A percentile compares a stretch with the other conserved stretches of the same genome.
Evolutionary conservation across 2,329 filamentous ascomycete genomes (phyloP).

Genomic region (Macrophomina phaseolina): DNA sequence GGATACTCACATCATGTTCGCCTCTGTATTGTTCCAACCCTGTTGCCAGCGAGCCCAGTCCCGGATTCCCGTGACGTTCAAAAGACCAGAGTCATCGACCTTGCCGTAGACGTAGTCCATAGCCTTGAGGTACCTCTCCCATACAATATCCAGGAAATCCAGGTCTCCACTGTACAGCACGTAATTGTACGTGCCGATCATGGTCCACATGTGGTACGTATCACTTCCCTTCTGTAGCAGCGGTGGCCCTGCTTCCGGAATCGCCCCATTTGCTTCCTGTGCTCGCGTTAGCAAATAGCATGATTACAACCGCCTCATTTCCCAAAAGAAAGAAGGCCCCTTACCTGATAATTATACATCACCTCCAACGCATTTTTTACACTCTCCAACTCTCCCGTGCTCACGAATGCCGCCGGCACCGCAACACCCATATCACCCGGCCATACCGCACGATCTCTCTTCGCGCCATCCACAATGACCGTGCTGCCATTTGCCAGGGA

Average conservation of each 20-base stretch:
- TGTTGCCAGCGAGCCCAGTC: constrained; percentile 54
- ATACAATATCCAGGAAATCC: constrained; percentile 47
- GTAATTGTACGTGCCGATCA: constrained; percentile 54
- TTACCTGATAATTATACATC: constrained; percentile 37
- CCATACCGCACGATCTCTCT: constrained; percentile 51
- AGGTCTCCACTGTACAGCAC: constrained; percentile 47
- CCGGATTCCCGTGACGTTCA: constrained; percentile 50
- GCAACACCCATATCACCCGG: constrained; percentile 60
- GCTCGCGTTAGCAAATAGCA: background rate
- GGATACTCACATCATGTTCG: constrained; percentile 51
- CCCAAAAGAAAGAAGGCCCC: no score
- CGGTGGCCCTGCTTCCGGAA: constrained; percentile 49
- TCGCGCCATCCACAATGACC: constrained; percentile 48
- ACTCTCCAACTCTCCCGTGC: constrained; percentile 53
- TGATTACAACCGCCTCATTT: no score
- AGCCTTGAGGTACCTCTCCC: constrained; percentile 52
- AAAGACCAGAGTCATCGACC: constrained; percentile 51
- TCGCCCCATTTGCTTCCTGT: constrained; percentile 29
- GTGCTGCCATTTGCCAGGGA: constrained; percentile 44
- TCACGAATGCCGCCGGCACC: constrained; percentile 43
- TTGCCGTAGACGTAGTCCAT: constrained; percentile 49
- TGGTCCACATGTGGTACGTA: constrained; percentile 60
- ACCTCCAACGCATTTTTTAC: constrained; percentile 49
- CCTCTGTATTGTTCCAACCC: constrained; percentile 58
- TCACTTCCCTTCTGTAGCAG: constrained; percentile 40